Evolutionary conservation across 805 yeast genomes (phyloP).

Genomic region (Dipodascus geniculatus): DNA sequence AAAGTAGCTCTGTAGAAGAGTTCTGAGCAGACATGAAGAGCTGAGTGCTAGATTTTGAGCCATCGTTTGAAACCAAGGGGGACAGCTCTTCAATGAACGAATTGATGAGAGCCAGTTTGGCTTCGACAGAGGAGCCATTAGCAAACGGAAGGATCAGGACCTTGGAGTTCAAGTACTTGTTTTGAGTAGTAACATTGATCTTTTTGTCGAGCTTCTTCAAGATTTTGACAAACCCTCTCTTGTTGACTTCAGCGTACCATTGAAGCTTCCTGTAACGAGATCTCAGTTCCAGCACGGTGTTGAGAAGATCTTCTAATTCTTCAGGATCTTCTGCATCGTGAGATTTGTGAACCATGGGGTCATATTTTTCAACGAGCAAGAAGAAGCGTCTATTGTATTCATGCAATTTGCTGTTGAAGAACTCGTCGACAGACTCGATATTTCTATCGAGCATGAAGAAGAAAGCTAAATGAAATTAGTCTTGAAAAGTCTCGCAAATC

Average conservation of each 20-base stretch:
- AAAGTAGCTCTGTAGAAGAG: neutral
- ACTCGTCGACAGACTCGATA: conserved; percentile 68
- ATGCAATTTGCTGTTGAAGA: conserved; percentile 57
- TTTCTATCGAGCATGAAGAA: conserved; percentile 71
- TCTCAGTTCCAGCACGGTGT: conserved; percentile 64
- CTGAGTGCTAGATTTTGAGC: neutral
- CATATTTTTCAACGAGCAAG: conserved; percentile 25
- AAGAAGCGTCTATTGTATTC: conserved; percentile 66
- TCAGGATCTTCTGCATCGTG: conserved; percentile 34
- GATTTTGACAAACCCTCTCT: conserved; percentile 80
- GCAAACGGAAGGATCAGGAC: conserved; percentile 70
- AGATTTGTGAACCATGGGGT: conserved; percentile 16
- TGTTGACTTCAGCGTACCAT: conserved; percentile 90
- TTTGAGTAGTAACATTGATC: conserved; percentile 46
- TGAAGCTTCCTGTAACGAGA: conserved; percentile 69
- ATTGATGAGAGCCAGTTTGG: conserved; percentile 32
- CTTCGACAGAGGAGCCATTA: conserved; percentile 48
- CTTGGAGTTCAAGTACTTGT: conserved; percentile 49
- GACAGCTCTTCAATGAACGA: conserved; percentile 18
- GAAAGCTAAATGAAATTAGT: no score
- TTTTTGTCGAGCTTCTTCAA: conserved; percentile 86
- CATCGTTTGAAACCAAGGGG: conserved; percentile 12
- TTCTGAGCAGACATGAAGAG: neutral
- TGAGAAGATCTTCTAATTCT: conserved; percentile 52
- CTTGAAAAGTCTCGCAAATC: no score